These are phyloP conservation scores for Suhomyces kunorum DNA, from an alignment of 1,139 yeast species.

Conservation along the genomic window DNA sequence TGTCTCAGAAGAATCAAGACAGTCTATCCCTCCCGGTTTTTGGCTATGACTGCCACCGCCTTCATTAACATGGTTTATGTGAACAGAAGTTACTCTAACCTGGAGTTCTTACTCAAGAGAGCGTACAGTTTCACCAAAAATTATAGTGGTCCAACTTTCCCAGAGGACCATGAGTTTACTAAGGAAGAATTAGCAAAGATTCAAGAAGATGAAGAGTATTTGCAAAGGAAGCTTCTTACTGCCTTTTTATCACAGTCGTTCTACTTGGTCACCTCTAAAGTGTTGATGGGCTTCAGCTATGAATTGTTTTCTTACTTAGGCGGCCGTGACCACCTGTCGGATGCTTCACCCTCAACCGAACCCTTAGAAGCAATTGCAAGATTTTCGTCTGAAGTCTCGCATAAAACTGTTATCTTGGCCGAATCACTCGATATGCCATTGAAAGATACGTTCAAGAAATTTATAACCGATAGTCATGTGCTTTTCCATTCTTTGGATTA, in stretches of 20 bases:
- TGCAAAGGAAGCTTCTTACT: constrained; percentile 48
- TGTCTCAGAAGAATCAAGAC: constrained; percentile 59
- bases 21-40: constrained; percentile 70
- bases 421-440: constrained; percentile 65
- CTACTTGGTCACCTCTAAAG: constrained; percentile 36
- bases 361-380: background rate
- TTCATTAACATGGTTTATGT: constrained; percentile 50
- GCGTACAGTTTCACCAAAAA: constrained; percentile 66
- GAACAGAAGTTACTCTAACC: constrained; percentile 33
- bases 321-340: constrained; percentile 11
- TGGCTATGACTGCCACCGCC: constrained; percentile 64
- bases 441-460: constrained; percentile 38
- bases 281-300: constrained; percentile 26
- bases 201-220: constrained; percentile 53
- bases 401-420: constrained; percentile 55
- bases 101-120: constrained; percentile 56
- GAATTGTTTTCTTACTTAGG: constrained; percentile 25
- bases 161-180: constrained; percentile 29
- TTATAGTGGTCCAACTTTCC: constrained; percentile 46
- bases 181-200: constrained; percentile 42
- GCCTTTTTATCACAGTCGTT: constrained; percentile 48
- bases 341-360: background rate
- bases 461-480: constrained; percentile 28
- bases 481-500: constrained; percentile 29
- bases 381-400: constrained; percentile 23